A percentile compares a stretch with the other conserved stretches of the same genome.
These are phyloP conservation scores for Hyparrhenia diplandra DNA, from an alignment of 176 grass and related monocot species.

Conservation along the genomic window DNA sequence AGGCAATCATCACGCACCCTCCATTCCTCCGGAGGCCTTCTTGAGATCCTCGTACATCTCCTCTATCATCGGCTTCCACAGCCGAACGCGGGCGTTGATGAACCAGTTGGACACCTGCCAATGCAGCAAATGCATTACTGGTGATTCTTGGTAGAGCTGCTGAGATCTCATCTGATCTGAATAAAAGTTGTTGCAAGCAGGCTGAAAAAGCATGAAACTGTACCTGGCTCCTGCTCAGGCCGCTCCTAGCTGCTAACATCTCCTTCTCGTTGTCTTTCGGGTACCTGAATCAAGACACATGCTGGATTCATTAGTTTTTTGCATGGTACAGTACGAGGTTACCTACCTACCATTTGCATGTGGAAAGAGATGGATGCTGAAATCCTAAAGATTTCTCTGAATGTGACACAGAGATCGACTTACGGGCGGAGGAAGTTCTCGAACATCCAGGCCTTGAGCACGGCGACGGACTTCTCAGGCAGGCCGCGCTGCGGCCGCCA, in stretches of 20 bases:
- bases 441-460: slow-evolving; percentile 94
- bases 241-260: slow-evolving; percentile 74
- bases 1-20: neutral
- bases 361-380: neutral
- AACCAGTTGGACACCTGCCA: slow-evolving; percentile 92
- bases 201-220: neutral
- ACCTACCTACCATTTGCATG: neutral
- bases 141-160: neutral
- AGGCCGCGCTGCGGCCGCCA: slow-evolving; percentile 84
- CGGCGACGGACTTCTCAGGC: slow-evolving; percentile 89
- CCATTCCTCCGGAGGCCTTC: slow-evolving; percentile 31
- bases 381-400: neutral
- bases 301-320: neutral
- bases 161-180: neutral
- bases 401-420: slow-evolving; percentile 8
- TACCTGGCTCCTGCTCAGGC: slow-evolving; percentile 87
- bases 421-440: slow-evolving; percentile 96
- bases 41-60: slow-evolving; percentile 84
- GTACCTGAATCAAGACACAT: slow-evolving; percentile 63
- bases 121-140: neutral
- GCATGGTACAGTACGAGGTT: neutral
- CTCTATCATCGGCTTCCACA: slow-evolving; percentile 93
- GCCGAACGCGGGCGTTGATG: slow-evolving; percentile 75
- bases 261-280: slow-evolving; percentile 94
- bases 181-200: neutral